Percentiles rank a stretch among this genome's conserved stretches.
These are phyloP conservation scores for Pestalotiopsis sp. DNA, from an alignment of 2,329 filamentous ascomycete species.

Conservation along the genomic window DNA sequence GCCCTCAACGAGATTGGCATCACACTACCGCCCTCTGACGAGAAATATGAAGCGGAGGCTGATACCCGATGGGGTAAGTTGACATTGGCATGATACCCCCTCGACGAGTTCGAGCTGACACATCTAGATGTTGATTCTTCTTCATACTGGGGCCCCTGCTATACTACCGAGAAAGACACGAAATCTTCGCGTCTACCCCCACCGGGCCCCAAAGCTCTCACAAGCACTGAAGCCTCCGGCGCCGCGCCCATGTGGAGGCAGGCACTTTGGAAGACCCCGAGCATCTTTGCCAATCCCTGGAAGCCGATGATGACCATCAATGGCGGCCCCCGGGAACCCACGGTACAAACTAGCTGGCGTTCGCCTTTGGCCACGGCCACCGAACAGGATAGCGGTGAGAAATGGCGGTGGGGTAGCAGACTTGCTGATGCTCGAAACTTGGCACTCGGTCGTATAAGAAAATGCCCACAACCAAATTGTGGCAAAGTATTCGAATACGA, in stretches of 20 bases:
- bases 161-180: constrained; percentile 12
- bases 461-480: constrained; percentile 44
- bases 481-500: constrained; percentile 32
- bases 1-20: constrained; percentile 23
- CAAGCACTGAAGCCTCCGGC: neutral
- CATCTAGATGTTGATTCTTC: neutral
- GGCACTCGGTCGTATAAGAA: constrained; percentile 34
- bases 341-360: constrained; percentile 36
- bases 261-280: constrained; percentile 30
- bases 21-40: constrained; percentile 15
- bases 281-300: constrained; percentile 32
- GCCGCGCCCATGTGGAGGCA: constrained; percentile 27
- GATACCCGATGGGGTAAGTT: constrained; percentile 27
- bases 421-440: constrained; percentile 37
- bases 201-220: neutral
- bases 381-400: constrained; percentile 44
- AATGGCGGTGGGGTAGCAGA: constrained; percentile 37
- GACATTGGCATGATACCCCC: neutral
- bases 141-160: constrained; percentile 13
- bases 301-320: constrained; percentile 39
- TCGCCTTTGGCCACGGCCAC: constrained; percentile 40
- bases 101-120: constrained; percentile 12
- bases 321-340: constrained; percentile 36
- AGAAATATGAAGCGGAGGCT: constrained; percentile 10
- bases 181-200: neutral